These are phyloP conservation scores for Botryotinia calthae DNA, from an alignment of 2,329 filamentous ascomycete genomes.

Conservation along the genomic window DNA sequence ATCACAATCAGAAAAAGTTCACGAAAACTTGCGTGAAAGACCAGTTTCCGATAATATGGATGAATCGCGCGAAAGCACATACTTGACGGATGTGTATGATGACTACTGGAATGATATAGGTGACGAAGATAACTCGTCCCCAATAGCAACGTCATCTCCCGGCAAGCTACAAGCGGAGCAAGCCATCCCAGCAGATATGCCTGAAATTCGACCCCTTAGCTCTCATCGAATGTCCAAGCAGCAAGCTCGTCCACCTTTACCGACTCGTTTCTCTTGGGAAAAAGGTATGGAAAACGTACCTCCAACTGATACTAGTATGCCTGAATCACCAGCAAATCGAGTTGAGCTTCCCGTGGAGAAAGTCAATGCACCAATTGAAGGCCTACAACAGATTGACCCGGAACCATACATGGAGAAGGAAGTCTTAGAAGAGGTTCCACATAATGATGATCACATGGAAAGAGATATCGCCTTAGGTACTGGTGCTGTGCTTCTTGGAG, in stretches of 20 bases:
- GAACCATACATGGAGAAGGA: constrained; percentile 18
- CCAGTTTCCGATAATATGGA: constrained; percentile 3
- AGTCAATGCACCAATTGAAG: neutral
- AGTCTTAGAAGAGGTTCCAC: neutral
- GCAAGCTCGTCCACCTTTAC: constrained; percentile 24
- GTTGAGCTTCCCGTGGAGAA: constrained; percentile 2
- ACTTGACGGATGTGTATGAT: constrained; percentile 64
- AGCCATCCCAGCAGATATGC: constrained; percentile 32
- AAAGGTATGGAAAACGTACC: constrained; percentile 28
- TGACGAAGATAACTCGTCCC: constrained; percentile 35
- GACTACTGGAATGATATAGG: constrained; percentile 60
- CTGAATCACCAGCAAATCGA: neutral
- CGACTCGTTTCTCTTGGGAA: constrained; percentile 37
- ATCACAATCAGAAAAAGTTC: constrained; percentile 27
- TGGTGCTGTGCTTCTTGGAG: constrained; percentile 23
- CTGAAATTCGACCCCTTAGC: constrained; percentile 31
- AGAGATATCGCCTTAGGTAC: constrained; percentile 26
- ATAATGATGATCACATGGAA: constrained; percentile 21
- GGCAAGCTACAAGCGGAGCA: neutral
- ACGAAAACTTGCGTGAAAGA: constrained; percentile 20
- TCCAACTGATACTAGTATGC: neutral
- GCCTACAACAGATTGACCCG: neutral
- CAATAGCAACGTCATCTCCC: constrained; percentile 7
- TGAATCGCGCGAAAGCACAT: constrained; percentile 54
- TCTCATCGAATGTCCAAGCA: constrained; percentile 26